Evolutionary conservation across 352 stramenopile species (phyloP).

Genomic region (Globisporangium perplexum): DNA sequence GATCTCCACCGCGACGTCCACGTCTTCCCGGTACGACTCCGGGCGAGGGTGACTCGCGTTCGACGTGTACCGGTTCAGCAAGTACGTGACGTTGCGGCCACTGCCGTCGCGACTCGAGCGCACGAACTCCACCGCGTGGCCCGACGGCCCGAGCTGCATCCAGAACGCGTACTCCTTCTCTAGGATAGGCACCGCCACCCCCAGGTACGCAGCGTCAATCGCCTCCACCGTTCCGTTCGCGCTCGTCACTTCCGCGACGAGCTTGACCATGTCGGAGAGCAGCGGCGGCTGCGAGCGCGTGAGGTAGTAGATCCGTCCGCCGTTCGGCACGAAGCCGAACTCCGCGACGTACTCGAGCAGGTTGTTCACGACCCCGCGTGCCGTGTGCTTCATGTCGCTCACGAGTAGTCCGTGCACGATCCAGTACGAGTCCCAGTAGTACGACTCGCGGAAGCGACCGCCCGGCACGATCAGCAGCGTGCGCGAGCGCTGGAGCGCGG

Average conservation of each 20-base stretch:
- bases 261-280: slow-evolving; percentile 82
- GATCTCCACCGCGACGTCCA: slow-evolving; percentile 57
- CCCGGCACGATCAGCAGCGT: slow-evolving; percentile 85
- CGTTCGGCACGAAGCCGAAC: slow-evolving; percentile 89
- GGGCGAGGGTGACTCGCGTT: slow-evolving; percentile 68
- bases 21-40: slow-evolving; percentile 85
- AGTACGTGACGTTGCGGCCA: slow-evolving; percentile 16
- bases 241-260: slow-evolving; percentile 28
- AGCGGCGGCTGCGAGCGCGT: slow-evolving; percentile 88
- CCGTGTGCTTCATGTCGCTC: slow-evolving; percentile 74
- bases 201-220: slow-evolving; percentile 46
- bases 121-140: slow-evolving; percentile 52
- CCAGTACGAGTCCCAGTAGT: slow-evolving; percentile 94
- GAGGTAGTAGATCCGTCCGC: slow-evolving; percentile 88
- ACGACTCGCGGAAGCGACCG: slow-evolving; percentile 89
- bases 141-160: slow-evolving; percentile 66
- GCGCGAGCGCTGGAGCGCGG: slow-evolving; percentile 24
- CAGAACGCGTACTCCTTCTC: slow-evolving; percentile 83
- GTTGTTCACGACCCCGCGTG: slow-evolving; percentile 78
- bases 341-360: slow-evolving; percentile 82
- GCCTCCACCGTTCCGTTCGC: slow-evolving; percentile 1
- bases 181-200: slow-evolving; percentile 47
- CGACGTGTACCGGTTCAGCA: slow-evolving; percentile 81
- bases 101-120: slow-evolving; percentile 1
- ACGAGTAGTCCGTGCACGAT: slow-evolving; percentile 86